Evolutionary conservation across 192 early-diverging fungal genomes (phyloP).

Genomic region (Coemansia sp.): DNA sequence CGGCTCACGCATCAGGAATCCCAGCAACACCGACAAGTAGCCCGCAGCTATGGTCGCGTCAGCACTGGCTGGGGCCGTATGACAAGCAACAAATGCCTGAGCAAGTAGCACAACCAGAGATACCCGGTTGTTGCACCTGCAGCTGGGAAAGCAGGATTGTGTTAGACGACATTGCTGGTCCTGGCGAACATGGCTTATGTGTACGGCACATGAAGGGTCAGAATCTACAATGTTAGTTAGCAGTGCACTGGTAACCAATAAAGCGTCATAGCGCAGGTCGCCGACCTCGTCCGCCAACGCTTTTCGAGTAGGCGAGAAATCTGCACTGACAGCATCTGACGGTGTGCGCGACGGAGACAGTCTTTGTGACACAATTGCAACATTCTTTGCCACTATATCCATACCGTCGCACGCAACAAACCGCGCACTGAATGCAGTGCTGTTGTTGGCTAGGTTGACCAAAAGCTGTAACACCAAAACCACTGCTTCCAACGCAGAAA

Average conservation of each 20-base stretch:
- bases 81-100: constrained; percentile 32
- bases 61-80: constrained; percentile 6
- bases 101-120: constrained; percentile 28
- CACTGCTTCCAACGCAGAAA: constrained; percentile 25
- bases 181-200: constrained; percentile 34
- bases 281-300: constrained; percentile 17
- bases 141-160: constrained; percentile 35
- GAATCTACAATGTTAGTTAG: constrained; percentile 47
- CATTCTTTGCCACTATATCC: constrained; percentile 38
- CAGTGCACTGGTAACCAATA: constrained; percentile 45
- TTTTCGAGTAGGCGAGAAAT: constrained; percentile 17
- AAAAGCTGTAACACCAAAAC: constrained; percentile 41
- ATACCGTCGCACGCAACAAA: constrained; percentile 38
- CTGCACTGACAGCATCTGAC: neutral
- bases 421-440: constrained; percentile 33
- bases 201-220: constrained; percentile 33
- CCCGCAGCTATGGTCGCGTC: constrained; percentile 45
- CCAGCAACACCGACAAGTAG: constrained; percentile 43
- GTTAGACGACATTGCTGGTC: constrained; percentile 26
- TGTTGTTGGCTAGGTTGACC: constrained; percentile 50
- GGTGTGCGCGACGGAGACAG: neutral
- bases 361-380: constrained; percentile 31
- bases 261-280: constrained; percentile 40
- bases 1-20: constrained; percentile 33
- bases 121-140: constrained; percentile 19